Base-by-base conservation (phyloP, 139 green algal species). In the Trebouxia sp. region DNA sequence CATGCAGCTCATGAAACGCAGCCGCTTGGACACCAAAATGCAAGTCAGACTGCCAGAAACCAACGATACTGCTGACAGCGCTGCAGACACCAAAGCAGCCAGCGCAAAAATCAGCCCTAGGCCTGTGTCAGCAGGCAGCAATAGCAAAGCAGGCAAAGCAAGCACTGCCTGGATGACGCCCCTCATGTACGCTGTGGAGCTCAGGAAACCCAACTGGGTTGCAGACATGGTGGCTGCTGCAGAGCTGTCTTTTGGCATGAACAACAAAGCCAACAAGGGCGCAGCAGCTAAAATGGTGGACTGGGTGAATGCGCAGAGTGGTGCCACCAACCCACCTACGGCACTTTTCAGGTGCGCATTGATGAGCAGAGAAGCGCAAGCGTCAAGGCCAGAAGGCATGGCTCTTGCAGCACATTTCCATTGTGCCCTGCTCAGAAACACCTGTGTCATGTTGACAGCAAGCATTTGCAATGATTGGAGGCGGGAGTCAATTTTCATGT, bases 181-280 rank as follows among this genome's bases (percentile, higher is more conserved):
- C 10, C 62, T 42, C 32, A 72, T 72, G 62, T 43, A 72, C 43
- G 62, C 62, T 72, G 32, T 72, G 62, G 62, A 72, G 35, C 10
- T 72, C 35, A 30, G 62, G 20, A 42, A 72, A 35, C 62, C 32
- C 20, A 37, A 17, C 20, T 72, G 62, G 35, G 14, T 72, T 22
- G 2, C 32, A 3, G 32, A 22, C 20, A 45, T 72, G 12, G 28
- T 42, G 14, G 14, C 62, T 26, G 37, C 62, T 72, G 62, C 32
- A 12, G 35, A 45, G 37, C 14, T 14, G 5, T 43, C 20, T 15
- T 72, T 72, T 15, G 6, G 5, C 32, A 12, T 30, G 37, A 37
- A 43, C 35, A 6, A 28, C n/a, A 66, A 28, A 12, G n/a, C 37
- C 26, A 9, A n/a, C 37, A 28, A 17, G 35, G n/a, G 14, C 15